phyloP scores from a whole-genome alignment of 768 basidiomycete genomes.

The Trametes villosa region DNA sequence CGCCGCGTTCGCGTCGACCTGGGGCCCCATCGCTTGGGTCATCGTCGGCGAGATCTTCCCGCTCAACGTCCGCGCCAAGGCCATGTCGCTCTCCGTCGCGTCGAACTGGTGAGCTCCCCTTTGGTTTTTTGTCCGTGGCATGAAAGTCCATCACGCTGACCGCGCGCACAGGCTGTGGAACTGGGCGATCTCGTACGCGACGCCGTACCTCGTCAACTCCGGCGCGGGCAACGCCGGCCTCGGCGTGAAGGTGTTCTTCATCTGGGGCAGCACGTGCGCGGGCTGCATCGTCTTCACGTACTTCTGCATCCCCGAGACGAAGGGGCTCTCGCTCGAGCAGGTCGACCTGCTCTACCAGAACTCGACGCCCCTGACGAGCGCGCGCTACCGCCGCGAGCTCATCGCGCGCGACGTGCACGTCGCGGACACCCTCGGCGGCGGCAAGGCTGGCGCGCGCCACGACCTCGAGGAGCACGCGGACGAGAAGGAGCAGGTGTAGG shows the following conservation, averaged over 20 bases:
- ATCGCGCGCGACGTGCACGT: constrained; percentile 33
- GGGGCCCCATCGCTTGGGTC: constrained; percentile 70
- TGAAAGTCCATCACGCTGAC: not conserved
- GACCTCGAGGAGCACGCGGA: constrained; percentile 20
- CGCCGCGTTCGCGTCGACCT: constrained; percentile 48
- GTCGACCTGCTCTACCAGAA: constrained; percentile 80
- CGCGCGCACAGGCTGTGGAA: constrained; percentile 54
- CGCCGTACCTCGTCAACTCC: constrained; percentile 53
- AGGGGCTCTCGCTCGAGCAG: constrained; percentile 85
- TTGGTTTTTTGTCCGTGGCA: too few species aligned
- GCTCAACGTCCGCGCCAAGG: constrained; percentile 77
- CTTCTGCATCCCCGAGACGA: constrained; percentile 83
- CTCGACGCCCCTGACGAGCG: constrained; percentile 57
- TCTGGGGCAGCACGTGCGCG: constrained; percentile 75
- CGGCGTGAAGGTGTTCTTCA: constrained; percentile 81
- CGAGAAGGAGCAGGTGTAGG: constrained; percentile 25
- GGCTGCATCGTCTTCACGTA: constrained; percentile 77
- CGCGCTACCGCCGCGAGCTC: constrained; percentile 37
- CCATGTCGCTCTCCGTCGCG: constrained; percentile 70
- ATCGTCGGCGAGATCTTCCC: constrained; percentile 80
- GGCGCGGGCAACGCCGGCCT: constrained; percentile 57
- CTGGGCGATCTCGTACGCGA: constrained; percentile 62
- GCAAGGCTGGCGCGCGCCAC: too few species aligned
- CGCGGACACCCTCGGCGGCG: constrained; percentile 25
- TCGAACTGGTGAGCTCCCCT: constrained; percentile 54